Conservation (phyloP, 2,329 filamentous ascomycete genomes). For the Apiospora rasikravindrae region DNA sequence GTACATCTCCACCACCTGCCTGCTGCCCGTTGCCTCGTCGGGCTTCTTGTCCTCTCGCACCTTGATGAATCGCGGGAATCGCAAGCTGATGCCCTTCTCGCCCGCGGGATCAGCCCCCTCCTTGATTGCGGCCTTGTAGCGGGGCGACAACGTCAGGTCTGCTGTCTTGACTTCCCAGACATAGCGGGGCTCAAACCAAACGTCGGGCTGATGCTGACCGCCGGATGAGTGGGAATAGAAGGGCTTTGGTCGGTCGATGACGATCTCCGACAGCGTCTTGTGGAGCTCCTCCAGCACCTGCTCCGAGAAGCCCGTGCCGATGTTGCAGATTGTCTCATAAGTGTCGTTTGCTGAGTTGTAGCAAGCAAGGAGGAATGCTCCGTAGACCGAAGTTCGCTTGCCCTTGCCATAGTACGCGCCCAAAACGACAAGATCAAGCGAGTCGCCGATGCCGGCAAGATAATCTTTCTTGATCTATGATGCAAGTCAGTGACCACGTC, state of each 20-base stretch:
- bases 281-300: slow-evolving; percentile 90
- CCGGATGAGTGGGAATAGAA: slow-evolving; percentile 89
- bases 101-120: slow-evolving; percentile 76
- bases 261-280: slow-evolving; percentile 72
- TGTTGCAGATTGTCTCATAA: slow-evolving; percentile 98
- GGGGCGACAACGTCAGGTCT: slow-evolving; percentile 88
- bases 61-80: slow-evolving; percentile 94
- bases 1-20: slow-evolving; percentile 97
- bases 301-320: slow-evolving; percentile 96
- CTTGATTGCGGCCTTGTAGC: slow-evolving; percentile 88
- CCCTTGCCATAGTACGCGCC: slow-evolving; percentile 94
- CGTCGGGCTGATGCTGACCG: slow-evolving; percentile 92
- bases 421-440: slow-evolving; percentile 92
- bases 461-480: slow-evolving; percentile 94
- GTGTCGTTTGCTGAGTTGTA: slow-evolving; percentile 81
- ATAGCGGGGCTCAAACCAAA: slow-evolving; percentile 94
- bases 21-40: slow-evolving; percentile 82
- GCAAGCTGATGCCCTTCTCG: slow-evolving; percentile 81
- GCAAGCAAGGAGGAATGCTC: slow-evolving; percentile 92
- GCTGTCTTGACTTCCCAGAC: slow-evolving; percentile 99
- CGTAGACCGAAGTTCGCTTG: slow-evolving; percentile 94
- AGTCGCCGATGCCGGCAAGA: slow-evolving; percentile 90
- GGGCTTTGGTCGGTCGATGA: slow-evolving; percentile 90
- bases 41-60: slow-evolving; percentile 94
- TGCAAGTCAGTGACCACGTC: slow-evolving; percentile 29